Base-by-base conservation (phyloP, 768 basidiomycete genomes). In the Mrakia frigida region DNA sequence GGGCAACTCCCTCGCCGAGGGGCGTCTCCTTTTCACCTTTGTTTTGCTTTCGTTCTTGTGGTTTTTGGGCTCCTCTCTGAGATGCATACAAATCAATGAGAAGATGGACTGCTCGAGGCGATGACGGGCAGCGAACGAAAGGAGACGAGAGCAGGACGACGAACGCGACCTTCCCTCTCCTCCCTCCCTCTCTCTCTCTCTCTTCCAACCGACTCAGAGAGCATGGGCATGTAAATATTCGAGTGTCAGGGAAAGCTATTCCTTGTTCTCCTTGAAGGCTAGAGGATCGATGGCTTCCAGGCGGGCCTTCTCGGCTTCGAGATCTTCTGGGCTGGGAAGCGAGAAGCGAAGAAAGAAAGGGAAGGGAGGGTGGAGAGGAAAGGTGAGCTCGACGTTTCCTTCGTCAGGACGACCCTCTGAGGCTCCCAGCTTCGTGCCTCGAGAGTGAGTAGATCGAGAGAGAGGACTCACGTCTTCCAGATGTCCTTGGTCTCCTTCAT, bases 401-500 rank as follows among this genome's bases (percentile, higher is more conserved):
- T 6, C 18, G 3, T 50, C 3, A 16, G 46, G 6, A 2, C 18
- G 16, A 18, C 46, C n/a, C 10, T 5, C 14, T n/a, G 18, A 67
- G 3, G 35, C 37, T 7, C 35, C 11, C 6, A 11, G 3, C 39
- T 41, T 35, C n/a, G 14, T 68, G n/a, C 61, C 35, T 11, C 23
- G 10, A 21, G 6, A 70, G 16, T 11, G 28, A 68, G 13, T 6
- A 14, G 21, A 69, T 41, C n/a, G 41, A 41, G 25, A 31, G n/a
- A 21, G 10, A 25, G n/a, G 37, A 82, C 83, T 81, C 75, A 84
- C 83, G 89, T 87, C 81, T 90, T 94, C 92, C 92, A 96, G 43
- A 96, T 87, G 78, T 90, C 90, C 81, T 92, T 93, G 0, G 93
- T 90, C 3, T 90, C 92, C 78, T 92, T 90, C 93, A 96, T 94